Conservation (phyloP, 352 stramenopile genomes). For the Globisporangium nagaii region DNA sequence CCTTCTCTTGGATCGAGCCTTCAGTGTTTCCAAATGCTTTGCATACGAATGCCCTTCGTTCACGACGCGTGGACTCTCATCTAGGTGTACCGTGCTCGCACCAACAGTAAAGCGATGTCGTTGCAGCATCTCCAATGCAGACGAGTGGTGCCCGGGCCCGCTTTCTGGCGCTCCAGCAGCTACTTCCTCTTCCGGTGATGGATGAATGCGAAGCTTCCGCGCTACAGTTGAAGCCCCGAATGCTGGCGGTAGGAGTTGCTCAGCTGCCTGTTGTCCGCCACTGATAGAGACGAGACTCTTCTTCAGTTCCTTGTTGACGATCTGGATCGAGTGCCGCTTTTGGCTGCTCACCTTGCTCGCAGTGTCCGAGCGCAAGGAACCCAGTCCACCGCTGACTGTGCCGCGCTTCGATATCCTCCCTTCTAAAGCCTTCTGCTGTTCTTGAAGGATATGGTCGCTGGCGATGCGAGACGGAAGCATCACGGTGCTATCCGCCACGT, state of each 20-base stretch:
- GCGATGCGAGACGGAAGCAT: not conserved
- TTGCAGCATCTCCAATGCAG: not conserved
- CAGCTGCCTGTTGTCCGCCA: not conserved
- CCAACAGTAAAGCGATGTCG: not conserved
- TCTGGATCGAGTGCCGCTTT: constrained; percentile 6
- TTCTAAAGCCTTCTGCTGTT: not conserved
- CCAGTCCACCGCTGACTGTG: not conserved
- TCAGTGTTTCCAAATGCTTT: constrained; percentile 22
- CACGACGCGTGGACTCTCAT: not conserved
- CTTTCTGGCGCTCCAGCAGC: not conserved
- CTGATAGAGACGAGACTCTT: not conserved
- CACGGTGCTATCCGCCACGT: not conserved
- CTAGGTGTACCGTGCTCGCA: not conserved
- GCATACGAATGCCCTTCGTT: constrained; percentile 9
- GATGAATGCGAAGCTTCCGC: not conserved
- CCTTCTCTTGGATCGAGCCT: constrained; percentile 9
- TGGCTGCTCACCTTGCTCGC: not conserved
- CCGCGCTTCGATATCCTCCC: not conserved
- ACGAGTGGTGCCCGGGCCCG: not conserved
- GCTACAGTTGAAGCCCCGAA: not conserved
- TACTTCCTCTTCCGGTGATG: not conserved
- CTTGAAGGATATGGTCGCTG: not conserved
- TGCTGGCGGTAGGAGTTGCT: not conserved
- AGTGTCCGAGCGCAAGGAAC: not conserved
- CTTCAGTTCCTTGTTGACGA: not conserved